Evolutionary conservation across 2,329 filamentous ascomycete genomes (phyloP), one percentile per base, ranked within the genome.

Genomic region (Cladorrhinum sp.): DNA sequence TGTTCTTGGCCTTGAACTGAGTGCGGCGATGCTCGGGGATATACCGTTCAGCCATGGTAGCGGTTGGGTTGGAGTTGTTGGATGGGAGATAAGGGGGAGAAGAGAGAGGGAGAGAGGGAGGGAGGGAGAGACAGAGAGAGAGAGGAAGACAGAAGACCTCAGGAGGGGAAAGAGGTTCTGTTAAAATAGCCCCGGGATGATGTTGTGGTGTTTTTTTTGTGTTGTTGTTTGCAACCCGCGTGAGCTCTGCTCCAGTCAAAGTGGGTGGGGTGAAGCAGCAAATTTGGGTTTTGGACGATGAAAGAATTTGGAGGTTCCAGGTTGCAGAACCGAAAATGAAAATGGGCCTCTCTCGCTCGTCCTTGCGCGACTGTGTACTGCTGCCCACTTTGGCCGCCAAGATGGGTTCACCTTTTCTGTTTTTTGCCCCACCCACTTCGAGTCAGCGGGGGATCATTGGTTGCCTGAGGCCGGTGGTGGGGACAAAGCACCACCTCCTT

Each of bases 1-100:
- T 92, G 80, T 91, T 94, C 86, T 97, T 97, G 59, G 95, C 95
- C 89, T 99, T 99, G 88, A 96, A 99, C 82, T 96, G 93, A 68
- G 92, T 97, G 75, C 95, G 93, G 78, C 95, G 92, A 84, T 99
- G 95, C 83, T 99, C 95, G 77, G 95, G 95, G 74, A 99, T 99
- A 83, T 97, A 99, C 74, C 95, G 91, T 78, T 99, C 95, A 78
- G 95, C 90, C 95, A 99, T 99, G 80, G 72, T 88, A 77, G 75
- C 75, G 74, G 60, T 24, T 59, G 53, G 56, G 9, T 28, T 28
- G 26, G 26, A 28, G 9, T n/a, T n/a, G 26, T 28, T 28, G 26
- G 26, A 28, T 28, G 69, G 63, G 59, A 59, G 58, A 26, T 58
- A 46, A 33, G 59, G 36, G 59, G 23, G 49, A 21, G 28, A 48